These are phyloP conservation scores for Daldinia decipiens DNA, from an alignment of 495 filamentous ascomycete genomes.

Conservation along the genomic window DNA sequence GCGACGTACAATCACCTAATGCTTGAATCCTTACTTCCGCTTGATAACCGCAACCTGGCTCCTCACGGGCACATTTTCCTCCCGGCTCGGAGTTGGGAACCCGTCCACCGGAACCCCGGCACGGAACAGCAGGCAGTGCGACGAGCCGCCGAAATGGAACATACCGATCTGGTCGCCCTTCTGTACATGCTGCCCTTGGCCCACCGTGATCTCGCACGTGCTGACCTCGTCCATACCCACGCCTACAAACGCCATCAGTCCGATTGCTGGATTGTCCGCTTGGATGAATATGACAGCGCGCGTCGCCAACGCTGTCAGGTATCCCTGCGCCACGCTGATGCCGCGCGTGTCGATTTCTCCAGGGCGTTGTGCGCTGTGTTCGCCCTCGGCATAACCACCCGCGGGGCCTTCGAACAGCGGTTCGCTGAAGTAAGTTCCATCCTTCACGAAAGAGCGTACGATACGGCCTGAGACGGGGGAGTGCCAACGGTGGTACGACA, in stretches of 20 bases:
- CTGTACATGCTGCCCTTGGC: conserved; percentile 65
- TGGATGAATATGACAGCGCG: conserved; percentile 74
- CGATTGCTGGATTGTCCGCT: conserved; percentile 71
- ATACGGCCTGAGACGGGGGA: conserved; percentile 68
- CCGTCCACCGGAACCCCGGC: conserved; percentile 52
- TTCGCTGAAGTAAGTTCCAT: conserved; percentile 77
- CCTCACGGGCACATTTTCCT: conserved; percentile 68
- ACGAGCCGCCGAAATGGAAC: conserved; percentile 79
- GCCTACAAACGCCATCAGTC: conserved; percentile 71
- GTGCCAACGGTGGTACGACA: conserved; percentile 79
- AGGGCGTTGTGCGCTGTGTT: conserved; percentile 37
- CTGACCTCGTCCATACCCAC: conserved; percentile 79
- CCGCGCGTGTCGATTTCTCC: conserved; percentile 51
- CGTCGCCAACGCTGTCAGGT: conserved; percentile 67
- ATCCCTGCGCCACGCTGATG: conserved; percentile 61
- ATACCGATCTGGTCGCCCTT: conserved; percentile 77
- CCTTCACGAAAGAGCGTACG: conserved; percentile 62
- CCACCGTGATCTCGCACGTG: conserved; percentile 72
- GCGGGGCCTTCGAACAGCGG: conserved; percentile 61
- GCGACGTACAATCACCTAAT: not conserved
- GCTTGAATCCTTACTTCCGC: conserved; percentile 18
- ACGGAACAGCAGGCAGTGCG: conserved; percentile 70
- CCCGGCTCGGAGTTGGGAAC: conserved; percentile 60
- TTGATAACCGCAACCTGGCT: conserved; percentile 60
- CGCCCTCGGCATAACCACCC: conserved; percentile 36